Base-by-base conservation (phyloP, 208 protist genomes). In the Acanthamoeba sp. region DNA sequence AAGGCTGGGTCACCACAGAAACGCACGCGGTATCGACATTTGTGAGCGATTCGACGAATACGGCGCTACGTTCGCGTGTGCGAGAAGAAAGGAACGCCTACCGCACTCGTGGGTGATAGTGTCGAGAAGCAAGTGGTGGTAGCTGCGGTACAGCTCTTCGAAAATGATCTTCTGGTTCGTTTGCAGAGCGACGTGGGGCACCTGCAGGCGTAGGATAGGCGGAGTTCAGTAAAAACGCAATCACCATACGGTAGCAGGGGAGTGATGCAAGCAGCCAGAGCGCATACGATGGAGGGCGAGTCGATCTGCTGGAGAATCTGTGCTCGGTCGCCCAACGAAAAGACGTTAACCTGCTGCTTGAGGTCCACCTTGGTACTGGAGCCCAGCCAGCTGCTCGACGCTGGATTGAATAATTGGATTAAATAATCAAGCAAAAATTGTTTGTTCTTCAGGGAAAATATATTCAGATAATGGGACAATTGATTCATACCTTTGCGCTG, bases 101-200 rank as follows among this genome's bases (percentile, higher is more conserved):
- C 73, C 38, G 38, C 73, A 84, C 29, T 84, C 73, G 38, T 84
- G 40, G 24, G 73, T 84, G 16, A 84, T 45, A 14, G 73, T 84
- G 73, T 84, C 73, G 38, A 84, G 73, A 9, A 84, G 38, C 34
- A 84, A 14, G 29, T 84, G 40, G 38, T 84, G 38, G 40, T 52
- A 84, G 73, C 73, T 84, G 73, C 73, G 73, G 40, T 52, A 84
- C 27, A 84, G 32, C 24, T 40, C 73, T 50, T 84, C 73, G 29
- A 52, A 84, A 7, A 50, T 22, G 29, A 84, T 52, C 73, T 84
- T 84, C 27, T 84, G 73, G 32, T 84, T 40, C 32, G 32, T 84
- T 45, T 84, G 73, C 32, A 84, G 73, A 36, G 73, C 73, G 38
- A 84, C 73, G 7, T 84, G 73, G 12, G 73, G 73, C 16, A 84